These are phyloP conservation scores for Macrocybe sp. DNA, from an alignment of 1,284 basidiomycete genomes.

Conservation along the genomic window DNA sequence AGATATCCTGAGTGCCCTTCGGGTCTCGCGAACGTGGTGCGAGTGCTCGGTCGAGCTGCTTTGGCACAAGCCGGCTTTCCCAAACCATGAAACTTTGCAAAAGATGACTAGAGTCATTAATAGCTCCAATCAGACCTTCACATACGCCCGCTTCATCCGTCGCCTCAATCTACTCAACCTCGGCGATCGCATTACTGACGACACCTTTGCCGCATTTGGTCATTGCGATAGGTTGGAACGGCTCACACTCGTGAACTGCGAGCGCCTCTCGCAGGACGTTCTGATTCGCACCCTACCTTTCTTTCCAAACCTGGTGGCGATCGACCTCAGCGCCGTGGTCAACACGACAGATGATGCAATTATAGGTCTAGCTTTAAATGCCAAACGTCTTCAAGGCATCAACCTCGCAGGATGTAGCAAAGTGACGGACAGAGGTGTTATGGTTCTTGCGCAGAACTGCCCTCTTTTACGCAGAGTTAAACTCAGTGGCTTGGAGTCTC, in stretches of 20 bases:
- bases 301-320: conserved; percentile 78
- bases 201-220: conserved; percentile 70
- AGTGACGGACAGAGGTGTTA: conserved; percentile 77
- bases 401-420: conserved; percentile 85
- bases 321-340: conserved; percentile 80
- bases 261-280: conserved; percentile 62
- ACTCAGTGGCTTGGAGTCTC: conserved; percentile 67
- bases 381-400: conserved; percentile 84
- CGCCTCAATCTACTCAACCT: conserved; percentile 87
- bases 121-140: conserved; percentile 69
- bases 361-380: conserved; percentile 63
- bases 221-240: conserved; percentile 86
- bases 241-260: conserved; percentile 87
- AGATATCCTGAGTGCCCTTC: conserved; percentile 74
- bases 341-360: conserved; percentile 72
- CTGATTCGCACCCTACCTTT: conserved; percentile 66
- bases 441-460: conserved; percentile 73
- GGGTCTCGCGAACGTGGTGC: conserved; percentile 92
- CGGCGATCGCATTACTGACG: conserved; percentile 71
- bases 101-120: conserved; percentile 72
- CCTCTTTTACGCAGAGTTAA: conserved; percentile 85
- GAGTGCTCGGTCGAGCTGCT: conserved; percentile 92
- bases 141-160: conserved; percentile 85
- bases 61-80: conserved; percentile 89
- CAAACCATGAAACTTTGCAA: conserved; percentile 66